phyloP scores from a whole-genome alignment of 805 yeast species.

The Candida hispaniensis region DNA sequence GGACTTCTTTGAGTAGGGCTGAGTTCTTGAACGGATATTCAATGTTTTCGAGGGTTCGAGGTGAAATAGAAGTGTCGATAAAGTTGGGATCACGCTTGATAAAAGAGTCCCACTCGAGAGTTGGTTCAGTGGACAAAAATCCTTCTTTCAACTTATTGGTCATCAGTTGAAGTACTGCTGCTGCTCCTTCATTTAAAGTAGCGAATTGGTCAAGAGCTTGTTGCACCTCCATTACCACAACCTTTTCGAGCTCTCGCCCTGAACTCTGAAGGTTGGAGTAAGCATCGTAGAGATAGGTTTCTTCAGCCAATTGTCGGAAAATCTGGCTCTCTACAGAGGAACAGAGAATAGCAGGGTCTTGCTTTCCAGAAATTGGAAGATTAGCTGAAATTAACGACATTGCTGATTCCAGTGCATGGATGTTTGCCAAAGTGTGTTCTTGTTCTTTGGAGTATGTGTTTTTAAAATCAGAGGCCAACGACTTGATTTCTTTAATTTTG shows the following conservation, averaged over 20 bases:
- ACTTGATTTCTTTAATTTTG: conserved; percentile 78
- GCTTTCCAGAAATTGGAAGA: conserved; percentile 38
- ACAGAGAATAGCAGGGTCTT: conserved; percentile 77
- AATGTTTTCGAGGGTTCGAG: conserved; percentile 52
- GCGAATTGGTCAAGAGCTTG: conserved; percentile 66
- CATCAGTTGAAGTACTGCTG: conserved; percentile 30
- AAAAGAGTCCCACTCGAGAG: conserved; percentile 82
- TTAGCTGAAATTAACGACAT: conserved; percentile 30
- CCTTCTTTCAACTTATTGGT: conserved; percentile 65
- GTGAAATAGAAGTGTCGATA: conserved; percentile 50
- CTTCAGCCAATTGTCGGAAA: conserved; percentile 68
- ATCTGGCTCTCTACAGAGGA: conserved; percentile 64
- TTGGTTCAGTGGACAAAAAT: conserved; percentile 64
- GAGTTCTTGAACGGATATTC: conserved; percentile 58
- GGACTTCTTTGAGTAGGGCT: conserved; percentile 54
- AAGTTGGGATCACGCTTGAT: conserved; percentile 62
- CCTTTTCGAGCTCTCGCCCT: conserved; percentile 79
- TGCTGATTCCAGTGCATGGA: conserved; percentile 46
- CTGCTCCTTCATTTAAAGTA: conserved; percentile 32
- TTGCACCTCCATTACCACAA: conserved; percentile 79
- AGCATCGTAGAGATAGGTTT: conserved; percentile 80
- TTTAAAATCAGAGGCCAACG: conserved; percentile 74
- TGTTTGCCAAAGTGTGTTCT: conserved; percentile 48
- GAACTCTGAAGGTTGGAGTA: conserved; percentile 76
- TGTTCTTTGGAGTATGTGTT: conserved; percentile 63